A percentile compares a stretch with the other conserved stretches of the same genome.
phyloP scores from a whole-genome alignment of 2,329 filamentous ascomycete species.

The Phyllosticta paracitricarpa region DNA sequence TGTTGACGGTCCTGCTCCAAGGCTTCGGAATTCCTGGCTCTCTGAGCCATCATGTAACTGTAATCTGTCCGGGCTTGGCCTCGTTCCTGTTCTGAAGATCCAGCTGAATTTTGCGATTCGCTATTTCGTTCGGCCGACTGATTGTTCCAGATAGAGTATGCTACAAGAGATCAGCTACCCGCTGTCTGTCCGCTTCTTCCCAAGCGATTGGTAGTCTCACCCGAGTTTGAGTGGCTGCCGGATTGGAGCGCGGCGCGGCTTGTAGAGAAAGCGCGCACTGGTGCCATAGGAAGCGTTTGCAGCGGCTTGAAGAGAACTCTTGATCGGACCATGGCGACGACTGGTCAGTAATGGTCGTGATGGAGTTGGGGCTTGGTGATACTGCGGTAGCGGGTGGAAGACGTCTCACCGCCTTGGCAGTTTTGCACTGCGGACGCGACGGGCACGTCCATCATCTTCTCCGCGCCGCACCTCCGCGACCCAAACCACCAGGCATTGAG shows the following conservation, averaged over 20 bases:
- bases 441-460: not conserved
- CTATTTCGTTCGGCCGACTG: no score
- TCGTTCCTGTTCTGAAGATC: not conserved
- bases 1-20: not conserved
- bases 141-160: not conserved
- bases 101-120: no score
- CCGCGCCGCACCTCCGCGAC: not conserved
- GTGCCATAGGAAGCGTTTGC: not conserved
- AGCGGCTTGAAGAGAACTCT: not conserved
- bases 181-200: not conserved
- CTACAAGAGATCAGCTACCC: not conserved
- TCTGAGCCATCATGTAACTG: not conserved
- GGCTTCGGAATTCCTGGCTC: not conserved
- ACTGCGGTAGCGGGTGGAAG: not conserved
- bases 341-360: not conserved
- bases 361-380: not conserved
- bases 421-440: not conserved
- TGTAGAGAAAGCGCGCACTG: slow-evolving; percentile 1
- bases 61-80: not conserved
- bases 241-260: not conserved
- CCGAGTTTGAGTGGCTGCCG: not conserved
- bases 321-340: not conserved
- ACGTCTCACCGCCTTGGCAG: not conserved
- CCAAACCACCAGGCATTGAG: not conserved
- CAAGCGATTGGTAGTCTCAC: not conserved